Evolutionary conservation across 148 eudicot genomes (phyloP).

Genomic region (Vaccinium corymbosum): DNA sequence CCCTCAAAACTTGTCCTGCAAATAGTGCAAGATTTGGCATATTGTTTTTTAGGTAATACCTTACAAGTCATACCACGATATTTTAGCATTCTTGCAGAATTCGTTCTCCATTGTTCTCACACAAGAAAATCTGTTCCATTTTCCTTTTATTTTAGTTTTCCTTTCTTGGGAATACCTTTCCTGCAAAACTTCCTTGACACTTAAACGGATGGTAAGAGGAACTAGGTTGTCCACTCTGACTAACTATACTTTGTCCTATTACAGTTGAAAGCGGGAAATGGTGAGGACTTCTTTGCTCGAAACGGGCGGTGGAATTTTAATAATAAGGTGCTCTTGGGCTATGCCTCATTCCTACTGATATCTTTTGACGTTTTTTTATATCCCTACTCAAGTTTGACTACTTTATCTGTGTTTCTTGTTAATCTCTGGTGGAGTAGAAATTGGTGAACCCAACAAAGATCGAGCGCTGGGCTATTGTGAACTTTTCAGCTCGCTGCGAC

Average conservation of each 20-base stretch:
- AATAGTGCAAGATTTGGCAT: background rate
- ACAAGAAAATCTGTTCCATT: background rate
- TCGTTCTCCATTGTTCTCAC: background rate
- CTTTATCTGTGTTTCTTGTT: background rate
- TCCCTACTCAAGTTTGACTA: background rate
- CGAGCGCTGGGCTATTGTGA: constrained; percentile 77
- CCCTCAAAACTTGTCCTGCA: background rate
- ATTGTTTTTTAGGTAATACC: background rate
- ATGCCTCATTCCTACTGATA: background rate
- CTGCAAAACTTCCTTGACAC: background rate
- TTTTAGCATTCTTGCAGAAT: background rate
- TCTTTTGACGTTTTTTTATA: background rate
- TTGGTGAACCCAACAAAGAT: constrained; percentile 64
- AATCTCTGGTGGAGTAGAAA: constrained; percentile 39
- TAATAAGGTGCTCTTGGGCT: constrained; percentile 53
- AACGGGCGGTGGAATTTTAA: constrained; percentile 96
- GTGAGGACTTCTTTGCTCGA: constrained; percentile 79
- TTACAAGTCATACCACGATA: background rate
- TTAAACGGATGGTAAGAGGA: background rate
- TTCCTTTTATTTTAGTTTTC: no score
- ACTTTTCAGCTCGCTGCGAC: constrained; percentile 88
- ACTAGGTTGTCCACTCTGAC: background rate
- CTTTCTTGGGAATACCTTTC: background rate
- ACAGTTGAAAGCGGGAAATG: constrained; percentile 76
- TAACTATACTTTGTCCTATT: background rate